Base-by-base conservation (phyloP, 495 filamentous ascomycete genomes). In the Ascodesmis nigricans region DNA sequence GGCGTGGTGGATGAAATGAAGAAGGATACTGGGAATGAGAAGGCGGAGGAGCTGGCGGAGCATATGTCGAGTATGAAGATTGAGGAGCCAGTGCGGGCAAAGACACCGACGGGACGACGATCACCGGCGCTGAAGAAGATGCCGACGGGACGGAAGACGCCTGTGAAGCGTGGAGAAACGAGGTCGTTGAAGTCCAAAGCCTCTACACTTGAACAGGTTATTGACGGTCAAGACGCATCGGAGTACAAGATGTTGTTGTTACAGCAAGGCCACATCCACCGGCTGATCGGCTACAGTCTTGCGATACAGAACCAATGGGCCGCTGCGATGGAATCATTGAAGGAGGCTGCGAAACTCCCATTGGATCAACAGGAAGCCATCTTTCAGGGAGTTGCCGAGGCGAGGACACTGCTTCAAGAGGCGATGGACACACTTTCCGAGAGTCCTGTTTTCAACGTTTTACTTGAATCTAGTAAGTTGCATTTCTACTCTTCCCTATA, bases 381-480 rank as follows among this genome's bases (percentile, higher is more conserved):
- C 22, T 44, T 60, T 26, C 60, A 65, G 28, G 58, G 62, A 8
- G 50, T 75, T n/a, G 53, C 60, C n/a, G 61, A 64, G 52, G 70
- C 71, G 2, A 62, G 63, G 27, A 58, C 64, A 24, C 55, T 70
- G 5, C 53, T 78, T 35, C 53, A 61, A 4, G 60, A 70, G 53
- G 73, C 65, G 34, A 53, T 75, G 42, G 67, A 71, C 13, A 61
- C 71, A 31, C 71, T 97, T 55, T 62, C 67, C 9, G 59, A 64
- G 2, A 80, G 95, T 56, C 73, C 82, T 6, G 73, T 83, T 1
- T 91, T 82, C 52, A 87, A 77, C 24, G 71, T 83, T 11, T 62
- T 97, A 16, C 75, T 80, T 5, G 87, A 97, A 40, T 95, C 87
- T 4, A 91, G 80, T 3, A 74, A 87, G 21, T 81, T 76, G 0